Evolutionary conservation across 108 stramenopile species (phyloP).

Genomic region (Skeletonema tropicum): DNA sequence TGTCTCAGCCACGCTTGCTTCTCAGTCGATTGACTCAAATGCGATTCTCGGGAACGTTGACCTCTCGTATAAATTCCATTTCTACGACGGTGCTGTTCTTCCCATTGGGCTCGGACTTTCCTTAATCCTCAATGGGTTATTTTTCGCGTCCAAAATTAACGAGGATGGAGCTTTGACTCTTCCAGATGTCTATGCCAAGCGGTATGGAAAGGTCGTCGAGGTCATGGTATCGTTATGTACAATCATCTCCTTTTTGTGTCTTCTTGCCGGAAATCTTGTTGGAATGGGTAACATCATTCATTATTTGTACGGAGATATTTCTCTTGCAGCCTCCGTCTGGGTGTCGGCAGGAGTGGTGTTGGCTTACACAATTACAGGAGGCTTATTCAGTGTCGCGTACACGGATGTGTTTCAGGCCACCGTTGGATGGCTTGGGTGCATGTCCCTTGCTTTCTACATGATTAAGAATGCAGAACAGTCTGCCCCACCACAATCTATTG

Average conservation of each 20-base stretch:
- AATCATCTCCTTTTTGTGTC: constrained; percentile 69
- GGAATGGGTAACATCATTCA: constrained; percentile 68
- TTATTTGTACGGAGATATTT: constrained; percentile 55
- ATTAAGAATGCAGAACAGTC: constrained; percentile 42
- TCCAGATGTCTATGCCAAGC: constrained; percentile 71
- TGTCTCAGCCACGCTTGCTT: constrained; percentile 61
- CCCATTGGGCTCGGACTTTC: constrained; percentile 80
- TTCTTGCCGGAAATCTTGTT: constrained; percentile 78
- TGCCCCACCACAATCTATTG: constrained; percentile 68
- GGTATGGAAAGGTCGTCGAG: constrained; percentile 71
- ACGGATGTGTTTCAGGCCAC: constrained; percentile 72
- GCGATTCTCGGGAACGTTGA: constrained; percentile 75
- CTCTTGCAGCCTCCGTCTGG: constrained; percentile 47
- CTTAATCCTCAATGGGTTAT: constrained; percentile 71
- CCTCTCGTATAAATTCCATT: constrained; percentile 79
- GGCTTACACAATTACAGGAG: constrained; percentile 70
- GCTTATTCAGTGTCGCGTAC: constrained; percentile 77
- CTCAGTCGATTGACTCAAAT: constrained; percentile 80
- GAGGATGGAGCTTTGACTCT: constrained; percentile 65
- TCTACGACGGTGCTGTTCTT: constrained; percentile 76
- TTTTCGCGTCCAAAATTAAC: constrained; percentile 73
- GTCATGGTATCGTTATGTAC: constrained; percentile 62
- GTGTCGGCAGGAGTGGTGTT: constrained; percentile 56
- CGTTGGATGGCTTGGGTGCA: constrained; percentile 69
- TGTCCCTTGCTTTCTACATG: constrained; percentile 58